These are phyloP conservation scores for Rhizopogon salebrosus DNA, from an alignment of 768 basidiomycete genomes.

Conservation along the genomic window DNA sequence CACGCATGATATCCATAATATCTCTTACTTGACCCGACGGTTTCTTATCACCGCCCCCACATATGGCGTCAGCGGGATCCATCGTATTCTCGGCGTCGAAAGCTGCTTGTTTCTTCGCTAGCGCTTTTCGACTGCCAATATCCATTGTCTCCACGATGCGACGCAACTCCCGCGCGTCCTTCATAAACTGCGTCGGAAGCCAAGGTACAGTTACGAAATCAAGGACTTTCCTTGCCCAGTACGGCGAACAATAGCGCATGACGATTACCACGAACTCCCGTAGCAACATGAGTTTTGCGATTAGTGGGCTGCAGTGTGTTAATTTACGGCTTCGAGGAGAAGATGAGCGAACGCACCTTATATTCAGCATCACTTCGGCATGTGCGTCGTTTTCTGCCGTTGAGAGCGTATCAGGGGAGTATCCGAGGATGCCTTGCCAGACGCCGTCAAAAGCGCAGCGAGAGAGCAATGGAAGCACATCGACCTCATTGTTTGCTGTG, in stretches of 20 bases:
- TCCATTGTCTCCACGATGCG: conserved; percentile 45
- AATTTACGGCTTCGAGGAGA: not conserved
- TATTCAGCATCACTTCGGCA: conserved; percentile 15
- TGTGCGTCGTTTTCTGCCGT: conserved; percentile 10
- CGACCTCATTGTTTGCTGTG: conserved; percentile 12
- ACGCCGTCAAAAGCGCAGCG: conserved; percentile 45
- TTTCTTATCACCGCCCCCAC: conserved; percentile 11
- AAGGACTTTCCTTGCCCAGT: conserved; percentile 26
- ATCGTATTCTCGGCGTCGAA: conserved; percentile 16
- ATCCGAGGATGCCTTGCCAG: conserved; percentile 42
- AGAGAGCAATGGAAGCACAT: conserved; percentile 32
- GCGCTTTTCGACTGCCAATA: conserved; percentile 33
- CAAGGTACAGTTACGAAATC: conserved; percentile 6
- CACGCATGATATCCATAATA: conserved; percentile 47
- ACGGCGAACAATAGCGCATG: conserved; percentile 22
- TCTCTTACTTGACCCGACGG: conserved; percentile 32
- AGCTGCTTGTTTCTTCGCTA: conserved; percentile 30
- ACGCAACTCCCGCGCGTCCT: conserved; percentile 37
- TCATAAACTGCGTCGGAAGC: conserved; percentile 7
- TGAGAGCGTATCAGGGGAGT: conserved; percentile 28
- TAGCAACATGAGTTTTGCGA: conserved; percentile 20
- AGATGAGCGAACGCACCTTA: conserved; percentile 22
- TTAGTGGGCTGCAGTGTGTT: conserved; percentile 16
- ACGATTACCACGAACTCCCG: conserved; percentile 25
- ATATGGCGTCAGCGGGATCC: not conserved